Conservation (phyloP, 768 basidiomycete species). For the Cytidiella melzeri region DNA sequence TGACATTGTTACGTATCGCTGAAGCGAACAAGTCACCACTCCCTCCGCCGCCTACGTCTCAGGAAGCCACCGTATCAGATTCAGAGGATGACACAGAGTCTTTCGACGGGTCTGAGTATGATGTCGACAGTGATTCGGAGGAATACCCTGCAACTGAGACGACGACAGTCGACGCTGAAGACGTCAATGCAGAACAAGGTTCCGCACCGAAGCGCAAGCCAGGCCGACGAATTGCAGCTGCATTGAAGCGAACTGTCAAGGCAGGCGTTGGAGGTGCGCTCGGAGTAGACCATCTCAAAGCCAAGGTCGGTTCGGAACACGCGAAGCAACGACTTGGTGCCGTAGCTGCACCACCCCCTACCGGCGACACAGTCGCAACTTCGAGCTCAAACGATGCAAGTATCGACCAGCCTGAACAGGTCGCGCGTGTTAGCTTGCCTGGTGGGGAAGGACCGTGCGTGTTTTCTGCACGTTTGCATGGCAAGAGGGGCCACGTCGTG, state of each 20-base stretch:
- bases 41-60: conserved; percentile 29
- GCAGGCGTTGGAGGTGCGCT: conserved; percentile 24
- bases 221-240: conserved; percentile 16
- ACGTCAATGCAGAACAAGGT: conserved; percentile 3
- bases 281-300: conserved; percentile 28
- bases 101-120: conserved; percentile 29
- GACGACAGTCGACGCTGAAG: neutral
- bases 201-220: conserved; percentile 18
- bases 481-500: conserved; percentile 25
- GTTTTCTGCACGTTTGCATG: conserved; percentile 24
- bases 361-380: neutral
- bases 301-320: conserved; percentile 23
- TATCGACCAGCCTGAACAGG: conserved; percentile 5
- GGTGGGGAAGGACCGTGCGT: conserved; percentile 25
- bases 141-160: conserved; percentile 31
- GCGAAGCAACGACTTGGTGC: conserved; percentile 28
- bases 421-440: conserved; percentile 9
- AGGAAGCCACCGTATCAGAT: conserved; percentile 10
- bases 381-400: neutral
- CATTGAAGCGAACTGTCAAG: conserved; percentile 25
- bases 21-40: conserved; percentile 33
- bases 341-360: conserved; percentile 14
- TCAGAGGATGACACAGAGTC: conserved; percentile 9
- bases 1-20: conserved; percentile 35
- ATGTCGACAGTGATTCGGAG: conserved; percentile 35